Evolutionary conservation across 352 stramenopile species (phyloP).

Genomic region (Phytophthora cactorum): DNA sequence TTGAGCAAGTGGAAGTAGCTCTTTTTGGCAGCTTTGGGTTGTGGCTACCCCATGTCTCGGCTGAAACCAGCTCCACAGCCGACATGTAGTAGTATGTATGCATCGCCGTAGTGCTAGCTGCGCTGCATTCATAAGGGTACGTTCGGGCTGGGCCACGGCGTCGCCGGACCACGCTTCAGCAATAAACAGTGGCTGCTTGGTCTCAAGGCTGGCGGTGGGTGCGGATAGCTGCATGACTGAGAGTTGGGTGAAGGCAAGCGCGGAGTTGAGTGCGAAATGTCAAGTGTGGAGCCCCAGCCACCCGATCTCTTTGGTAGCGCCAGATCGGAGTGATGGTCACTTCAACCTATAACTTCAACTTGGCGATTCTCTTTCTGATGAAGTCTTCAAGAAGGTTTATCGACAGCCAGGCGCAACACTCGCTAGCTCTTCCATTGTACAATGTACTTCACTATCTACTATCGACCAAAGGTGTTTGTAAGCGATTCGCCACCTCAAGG

Average conservation of each 20-base stretch:
- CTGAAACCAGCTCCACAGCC: conserved; percentile 9
- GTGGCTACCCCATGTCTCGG: not conserved
- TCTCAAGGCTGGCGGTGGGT: not conserved
- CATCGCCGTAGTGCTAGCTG: not conserved
- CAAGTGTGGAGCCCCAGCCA: not conserved
- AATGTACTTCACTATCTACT: not conserved
- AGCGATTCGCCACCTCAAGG: too few species aligned
- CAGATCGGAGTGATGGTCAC: conserved; percentile 9
- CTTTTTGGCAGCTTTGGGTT: not conserved
- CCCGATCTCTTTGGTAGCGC: not conserved
- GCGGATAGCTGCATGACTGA: not conserved
- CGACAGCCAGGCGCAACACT: too few species aligned
- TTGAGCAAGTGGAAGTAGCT: not conserved
- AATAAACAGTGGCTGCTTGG: conserved; percentile 1
- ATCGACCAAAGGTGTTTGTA: too few species aligned
- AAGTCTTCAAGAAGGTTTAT: too few species aligned
- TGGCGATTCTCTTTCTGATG: not conserved
- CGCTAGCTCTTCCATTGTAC: too few species aligned
- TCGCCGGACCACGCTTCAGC: conserved; percentile 5
- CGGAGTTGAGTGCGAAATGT: conserved; percentile 1
- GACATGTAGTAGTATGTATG: not conserved
- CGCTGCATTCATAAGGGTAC: not conserved
- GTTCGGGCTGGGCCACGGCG: not conserved
- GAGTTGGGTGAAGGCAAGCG: not conserved
- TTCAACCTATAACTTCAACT: conserved; percentile 10